Evolutionary conservation across 345 rosid genomes (phyloP).

Genomic region (Hypericum androsaemum): DNA sequence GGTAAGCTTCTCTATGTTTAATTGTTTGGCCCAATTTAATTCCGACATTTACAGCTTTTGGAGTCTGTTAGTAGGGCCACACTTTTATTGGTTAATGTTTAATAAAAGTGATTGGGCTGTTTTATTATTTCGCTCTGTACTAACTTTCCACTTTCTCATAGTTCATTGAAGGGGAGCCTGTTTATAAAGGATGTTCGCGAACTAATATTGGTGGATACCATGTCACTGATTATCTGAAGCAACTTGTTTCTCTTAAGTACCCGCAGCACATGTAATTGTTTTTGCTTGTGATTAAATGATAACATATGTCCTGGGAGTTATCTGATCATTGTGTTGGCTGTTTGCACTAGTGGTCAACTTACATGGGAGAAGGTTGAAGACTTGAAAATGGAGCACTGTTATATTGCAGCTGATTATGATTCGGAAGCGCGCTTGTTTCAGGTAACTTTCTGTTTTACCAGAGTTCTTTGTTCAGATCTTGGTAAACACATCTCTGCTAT

Average conservation of each 20-base stretch:
- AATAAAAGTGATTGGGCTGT: too few relatives aligned
- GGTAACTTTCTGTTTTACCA: slow-evolving; percentile 30
- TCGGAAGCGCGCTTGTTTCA: slow-evolving; percentile 64
- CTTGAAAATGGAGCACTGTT: slow-evolving; percentile 91
- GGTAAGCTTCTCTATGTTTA: slow-evolving; percentile 14
- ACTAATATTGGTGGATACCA: slow-evolving; percentile 91
- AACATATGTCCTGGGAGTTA: too few relatives aligned
- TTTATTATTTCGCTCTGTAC: neutral
- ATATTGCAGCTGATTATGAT: slow-evolving; percentile 63
- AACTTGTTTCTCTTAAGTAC: slow-evolving; percentile 82
- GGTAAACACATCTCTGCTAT: slow-evolving; percentile 8
- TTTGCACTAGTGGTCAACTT: slow-evolving; percentile 47
- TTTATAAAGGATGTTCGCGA: slow-evolving; percentile 67
- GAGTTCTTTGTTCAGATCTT: slow-evolving; percentile 4
- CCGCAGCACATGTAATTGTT: slow-evolving; percentile 76
- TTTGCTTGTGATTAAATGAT: too few relatives aligned
- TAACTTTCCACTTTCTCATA: slow-evolving; percentile 22
- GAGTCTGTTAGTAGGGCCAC: too few relatives aligned
- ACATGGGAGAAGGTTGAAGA: slow-evolving; percentile 98
- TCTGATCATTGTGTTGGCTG: slow-evolving; percentile 10
- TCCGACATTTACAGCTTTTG: too few relatives aligned
- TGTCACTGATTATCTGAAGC: slow-evolving; percentile 81
- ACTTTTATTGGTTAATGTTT: too few relatives aligned
- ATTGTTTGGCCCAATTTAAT: neutral
- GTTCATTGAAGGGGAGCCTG: slow-evolving; percentile 84